phyloP scores from a whole-genome alignment of 1,139 yeast genomes.

The Taphrina betulina region DNA sequence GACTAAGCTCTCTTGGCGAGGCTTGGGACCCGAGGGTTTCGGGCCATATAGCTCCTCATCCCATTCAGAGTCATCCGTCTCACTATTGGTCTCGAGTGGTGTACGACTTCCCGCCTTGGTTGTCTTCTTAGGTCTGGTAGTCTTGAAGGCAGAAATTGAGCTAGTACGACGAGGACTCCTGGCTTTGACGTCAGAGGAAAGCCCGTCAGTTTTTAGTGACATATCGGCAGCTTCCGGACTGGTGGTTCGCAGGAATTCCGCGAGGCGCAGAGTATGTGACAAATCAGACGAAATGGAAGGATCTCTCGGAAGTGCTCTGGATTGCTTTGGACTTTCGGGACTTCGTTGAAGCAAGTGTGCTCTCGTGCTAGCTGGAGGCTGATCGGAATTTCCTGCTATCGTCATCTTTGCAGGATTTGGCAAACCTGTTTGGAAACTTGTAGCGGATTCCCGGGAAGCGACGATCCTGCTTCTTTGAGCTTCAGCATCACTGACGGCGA shows the following conservation, averaged over 20 bases:
- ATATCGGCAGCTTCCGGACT: no score
- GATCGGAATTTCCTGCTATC: no score
- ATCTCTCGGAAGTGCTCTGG: slow-evolving; percentile 7
- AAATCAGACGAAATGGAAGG: neutral
- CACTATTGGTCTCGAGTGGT: slow-evolving; percentile 11
- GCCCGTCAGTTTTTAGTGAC: no score
- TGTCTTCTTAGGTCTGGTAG: neutral
- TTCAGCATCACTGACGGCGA: no score
- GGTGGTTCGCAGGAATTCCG: slow-evolving; percentile 25
- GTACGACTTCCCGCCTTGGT: neutral
- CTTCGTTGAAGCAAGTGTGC: no score
- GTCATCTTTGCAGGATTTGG: no score
- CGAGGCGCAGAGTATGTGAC: slow-evolving; percentile 18
- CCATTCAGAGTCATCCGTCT: slow-evolving; percentile 23
- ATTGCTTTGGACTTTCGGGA: no score
- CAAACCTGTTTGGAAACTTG: no score
- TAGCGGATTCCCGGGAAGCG: slow-evolving; percentile 5
- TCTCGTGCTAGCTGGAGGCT: no score
- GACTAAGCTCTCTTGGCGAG: slow-evolving; percentile 7
- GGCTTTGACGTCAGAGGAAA: no score
- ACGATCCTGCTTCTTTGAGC: slow-evolving; percentile 19
- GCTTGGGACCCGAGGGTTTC: neutral
- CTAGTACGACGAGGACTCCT: neutral
- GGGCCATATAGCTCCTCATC: slow-evolving; percentile 13
- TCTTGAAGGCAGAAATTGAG: neutral